Evolutionary conservation across 805 yeast genomes (phyloP).

Genomic region (Pichia eremophila): DNA sequence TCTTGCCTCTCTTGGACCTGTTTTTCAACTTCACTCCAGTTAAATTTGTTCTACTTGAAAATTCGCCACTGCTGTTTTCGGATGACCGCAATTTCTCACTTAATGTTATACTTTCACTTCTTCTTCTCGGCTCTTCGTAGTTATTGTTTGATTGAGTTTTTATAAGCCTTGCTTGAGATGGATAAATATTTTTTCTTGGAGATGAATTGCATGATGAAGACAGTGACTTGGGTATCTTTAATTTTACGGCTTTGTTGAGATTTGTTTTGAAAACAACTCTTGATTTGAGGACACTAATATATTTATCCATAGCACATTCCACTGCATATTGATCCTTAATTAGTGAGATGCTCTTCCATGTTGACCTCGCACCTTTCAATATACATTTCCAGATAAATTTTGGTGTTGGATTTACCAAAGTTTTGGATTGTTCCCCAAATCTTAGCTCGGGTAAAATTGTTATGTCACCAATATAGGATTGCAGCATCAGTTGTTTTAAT

Average conservation of each 20-base stretch:
- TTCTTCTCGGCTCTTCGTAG: neutral
- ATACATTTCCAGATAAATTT: constrained; percentile 62
- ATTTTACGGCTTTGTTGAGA: neutral
- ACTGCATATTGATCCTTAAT: constrained; percentile 84
- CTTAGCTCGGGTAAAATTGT: constrained; percentile 79
- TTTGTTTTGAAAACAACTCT: constrained; percentile 35
- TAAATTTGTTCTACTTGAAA: neutral
- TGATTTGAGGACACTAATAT: constrained; percentile 60
- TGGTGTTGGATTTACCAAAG: constrained; percentile 75
- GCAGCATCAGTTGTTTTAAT: constrained; percentile 66
- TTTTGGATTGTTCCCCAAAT: constrained; percentile 45
- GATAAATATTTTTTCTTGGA: neutral
- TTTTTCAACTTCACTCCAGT: neutral
- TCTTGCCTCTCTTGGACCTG: neutral
- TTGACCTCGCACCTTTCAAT: constrained; percentile 78
- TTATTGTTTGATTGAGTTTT: neutral
- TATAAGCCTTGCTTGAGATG: neutral
- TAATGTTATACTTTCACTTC: constrained; percentile 2
- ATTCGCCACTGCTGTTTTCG: neutral
- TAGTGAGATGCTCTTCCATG: constrained; percentile 87
- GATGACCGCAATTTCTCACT: constrained; percentile 46
- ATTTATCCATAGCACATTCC: constrained; percentile 77
- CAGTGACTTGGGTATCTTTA: neutral
- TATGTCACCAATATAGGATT: constrained; percentile 86
- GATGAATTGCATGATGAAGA: constrained; percentile 1